These are phyloP conservation scores for Obba rivulosa DNA, from an alignment of 768 basidiomycete species.

Conservation along the genomic window DNA sequence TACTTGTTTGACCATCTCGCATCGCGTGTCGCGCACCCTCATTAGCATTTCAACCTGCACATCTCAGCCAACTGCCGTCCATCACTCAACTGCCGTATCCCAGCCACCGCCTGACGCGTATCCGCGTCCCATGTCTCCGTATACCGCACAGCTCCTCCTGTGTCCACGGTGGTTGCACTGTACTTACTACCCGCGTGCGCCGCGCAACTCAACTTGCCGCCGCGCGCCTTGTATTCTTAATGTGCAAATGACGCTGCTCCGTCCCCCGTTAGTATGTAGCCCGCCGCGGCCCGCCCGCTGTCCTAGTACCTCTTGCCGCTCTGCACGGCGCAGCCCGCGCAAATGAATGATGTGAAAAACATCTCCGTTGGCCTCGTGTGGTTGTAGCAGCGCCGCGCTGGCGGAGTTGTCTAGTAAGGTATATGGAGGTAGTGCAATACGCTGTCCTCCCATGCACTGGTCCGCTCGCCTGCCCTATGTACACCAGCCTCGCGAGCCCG, in stretches of 20 bases:
- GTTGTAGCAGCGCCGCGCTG: no score
- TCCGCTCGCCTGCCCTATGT: neutral
- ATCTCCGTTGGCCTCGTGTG: no score
- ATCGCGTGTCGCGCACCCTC: neutral
- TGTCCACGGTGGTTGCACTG: conserved; percentile 4
- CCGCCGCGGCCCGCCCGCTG: conserved; percentile 12
- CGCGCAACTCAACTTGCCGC: conserved; percentile 31
- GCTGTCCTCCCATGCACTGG: neutral
- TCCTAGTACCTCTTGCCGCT: neutral
- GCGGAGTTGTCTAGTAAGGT: conserved; percentile 8
- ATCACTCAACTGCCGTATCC: conserved; percentile 5
- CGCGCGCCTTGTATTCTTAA: conserved; percentile 16
- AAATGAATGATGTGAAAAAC: neutral
- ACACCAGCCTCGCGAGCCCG: neutral
- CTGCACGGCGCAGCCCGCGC: neutral
- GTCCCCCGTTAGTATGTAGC: conserved; percentile 3
- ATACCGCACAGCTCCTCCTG: conserved; percentile 1
- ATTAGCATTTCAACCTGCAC: conserved; percentile 24
- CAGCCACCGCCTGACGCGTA: neutral
- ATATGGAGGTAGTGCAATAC: conserved; percentile 9
- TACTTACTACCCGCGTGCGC: neutral
- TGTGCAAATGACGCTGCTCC: conserved; percentile 1
- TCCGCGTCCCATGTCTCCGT: neutral
- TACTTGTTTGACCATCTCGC: neutral
- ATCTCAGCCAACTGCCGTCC: conserved; percentile 16